Evolutionary conservation across 2,329 filamentous ascomycete genomes (phyloP), one percentile per base, ranked within the genome.

Genomic region (Coniochaeta sp.): DNA sequence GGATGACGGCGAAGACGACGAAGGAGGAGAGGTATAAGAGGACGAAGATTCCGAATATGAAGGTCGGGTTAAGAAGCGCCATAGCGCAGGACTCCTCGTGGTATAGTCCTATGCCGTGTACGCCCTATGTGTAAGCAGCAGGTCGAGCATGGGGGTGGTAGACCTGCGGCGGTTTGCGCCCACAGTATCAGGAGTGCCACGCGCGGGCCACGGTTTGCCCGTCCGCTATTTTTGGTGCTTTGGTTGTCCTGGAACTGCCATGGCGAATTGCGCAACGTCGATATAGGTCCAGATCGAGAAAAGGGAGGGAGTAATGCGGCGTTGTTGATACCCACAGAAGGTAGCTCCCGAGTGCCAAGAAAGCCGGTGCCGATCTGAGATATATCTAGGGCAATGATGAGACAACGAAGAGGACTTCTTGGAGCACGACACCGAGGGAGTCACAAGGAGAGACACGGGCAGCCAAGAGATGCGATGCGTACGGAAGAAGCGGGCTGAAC

Each of bases 11-110:
- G 74, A 99, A 96, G 62, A 97, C 74, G 62, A 99, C 88, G 71
- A 99, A 99, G 63, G 93, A 92, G 63, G 87, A 89, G 52, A 99
- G 84, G 77, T 98, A 99, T 63, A 91, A 79, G 65, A 98, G 83
- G 68, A 98, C 86, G 72, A 93, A 69, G 67, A 96, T 81, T 72
- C 93, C 93, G 69, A 96, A 85, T 65, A 97, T 78, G 72, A 96
- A 96, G 66, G 93, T 90, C 67, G 89, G 88, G 70, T 83, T 86
- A 67, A 88, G 77, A 67, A 88, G 81, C 70, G 86, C 85, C 86
- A 89, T 89, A 66, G 67, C 71, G 70, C 66, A 58, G 61, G 62
- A 66, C 16, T 40, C 5, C 17, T 55, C 19, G 26, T 36, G 30
- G 32, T 10, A 8, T 38, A 30, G 22, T 36, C 44, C 28, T 30